Evolutionary conservation across 2,329 filamentous ascomycete genomes (phyloP).

Genomic region (Pochonia chlamydosporia): DNA sequence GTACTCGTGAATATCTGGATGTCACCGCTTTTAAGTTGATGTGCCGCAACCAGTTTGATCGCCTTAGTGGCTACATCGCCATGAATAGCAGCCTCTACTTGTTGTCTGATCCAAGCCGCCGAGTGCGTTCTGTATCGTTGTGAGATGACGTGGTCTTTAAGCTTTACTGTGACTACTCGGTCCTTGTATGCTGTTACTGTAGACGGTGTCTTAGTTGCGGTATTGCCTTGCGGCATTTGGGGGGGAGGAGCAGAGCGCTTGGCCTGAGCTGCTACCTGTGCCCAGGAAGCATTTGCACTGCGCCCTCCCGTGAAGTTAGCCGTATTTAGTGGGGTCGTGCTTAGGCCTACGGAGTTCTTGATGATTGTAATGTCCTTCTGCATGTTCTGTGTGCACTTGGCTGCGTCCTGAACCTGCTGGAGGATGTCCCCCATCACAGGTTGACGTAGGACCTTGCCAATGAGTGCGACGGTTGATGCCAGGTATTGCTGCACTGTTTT

Average conservation of each 20-base stretch:
- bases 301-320: slow-evolving; percentile 13
- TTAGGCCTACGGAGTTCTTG: slow-evolving; percentile 15
- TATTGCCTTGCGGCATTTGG: slow-evolving; percentile 2
- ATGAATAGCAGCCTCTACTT: slow-evolving; percentile 14
- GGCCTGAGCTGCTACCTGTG: slow-evolving; percentile 13
- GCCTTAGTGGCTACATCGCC: slow-evolving; percentile 13
- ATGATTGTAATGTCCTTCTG: slow-evolving; percentile 16
- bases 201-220: slow-evolving; percentile 11
- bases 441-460: slow-evolving; percentile 12
- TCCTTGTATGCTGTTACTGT: slow-evolving; percentile 17
- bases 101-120: slow-evolving; percentile 11
- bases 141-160: slow-evolving; percentile 14
- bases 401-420: slow-evolving; percentile 14
- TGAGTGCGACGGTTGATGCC: slow-evolving; percentile 13
- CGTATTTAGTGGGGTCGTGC: slow-evolving; percentile 10
- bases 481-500: slow-evolving; percentile 3
- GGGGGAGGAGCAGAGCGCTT: slow-evolving; percentile 9
- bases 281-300: slow-evolving; percentile 9
- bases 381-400: slow-evolving; percentile 16
- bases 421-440: slow-evolving; percentile 15
- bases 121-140: slow-evolving; percentile 11
- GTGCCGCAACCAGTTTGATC: slow-evolving; percentile 16
- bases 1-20: slow-evolving; percentile 17
- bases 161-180: slow-evolving; percentile 15
- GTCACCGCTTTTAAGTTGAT: slow-evolving; percentile 18